Evolutionary conservation across 2,329 filamentous ascomycete genomes (phyloP).

Genomic region (Cephalotrichum gorgonifer): DNA sequence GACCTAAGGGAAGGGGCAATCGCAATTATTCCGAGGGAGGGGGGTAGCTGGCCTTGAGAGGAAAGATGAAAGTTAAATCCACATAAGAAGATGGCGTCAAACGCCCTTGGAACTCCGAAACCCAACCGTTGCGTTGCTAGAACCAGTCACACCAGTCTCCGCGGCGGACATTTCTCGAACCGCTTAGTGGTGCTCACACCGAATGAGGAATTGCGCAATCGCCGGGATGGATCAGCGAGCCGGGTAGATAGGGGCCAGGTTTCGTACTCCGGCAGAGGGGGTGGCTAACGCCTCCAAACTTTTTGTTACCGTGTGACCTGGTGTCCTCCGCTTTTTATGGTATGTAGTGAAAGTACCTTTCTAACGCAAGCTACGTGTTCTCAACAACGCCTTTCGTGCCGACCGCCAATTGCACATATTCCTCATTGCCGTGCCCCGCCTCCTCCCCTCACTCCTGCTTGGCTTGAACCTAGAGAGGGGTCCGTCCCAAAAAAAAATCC

Average conservation of each 20-base stretch:
- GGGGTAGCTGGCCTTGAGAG: no score
- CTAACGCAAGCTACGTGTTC: neutral
- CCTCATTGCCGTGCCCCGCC: slow-evolving; percentile 3
- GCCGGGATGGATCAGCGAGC: neutral
- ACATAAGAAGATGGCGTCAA: no score
- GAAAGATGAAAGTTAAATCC: no score
- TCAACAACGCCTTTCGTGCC: neutral
- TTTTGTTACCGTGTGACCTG: neutral
- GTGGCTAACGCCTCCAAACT: neutral
- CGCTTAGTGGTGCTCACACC: neutral
- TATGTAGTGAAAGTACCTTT: neutral
- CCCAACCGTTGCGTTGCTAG: neutral
- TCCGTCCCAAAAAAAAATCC: no score
- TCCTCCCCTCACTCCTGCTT: neutral
- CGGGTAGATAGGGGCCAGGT: neutral
- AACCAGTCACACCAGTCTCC: neutral
- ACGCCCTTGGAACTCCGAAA: no score
- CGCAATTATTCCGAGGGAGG: no score
- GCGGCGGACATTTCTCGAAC: neutral
- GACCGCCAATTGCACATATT: neutral
- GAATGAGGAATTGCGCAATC: neutral
- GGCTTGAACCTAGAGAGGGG: neutral
- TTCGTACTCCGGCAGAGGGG: neutral
- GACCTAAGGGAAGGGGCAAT: no score
- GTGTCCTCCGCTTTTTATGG: neutral